Evolutionary conservation across 768 basidiomycete species (phyloP), one percentile per base, ranked within the genome.

Genomic region (Collybia mongolica): DNA sequence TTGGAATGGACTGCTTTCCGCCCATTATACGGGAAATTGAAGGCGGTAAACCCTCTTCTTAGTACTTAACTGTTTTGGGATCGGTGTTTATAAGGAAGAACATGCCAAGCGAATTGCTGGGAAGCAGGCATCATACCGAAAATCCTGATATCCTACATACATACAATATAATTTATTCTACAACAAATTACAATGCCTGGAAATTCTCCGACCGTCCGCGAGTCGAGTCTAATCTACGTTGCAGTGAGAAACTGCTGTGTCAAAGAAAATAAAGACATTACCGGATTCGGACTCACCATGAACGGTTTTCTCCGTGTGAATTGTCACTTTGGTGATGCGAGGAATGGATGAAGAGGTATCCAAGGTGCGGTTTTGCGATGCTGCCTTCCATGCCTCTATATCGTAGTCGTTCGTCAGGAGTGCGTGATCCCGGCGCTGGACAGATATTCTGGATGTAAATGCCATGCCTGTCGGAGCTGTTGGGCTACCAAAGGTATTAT

Each of bases 1-100:
- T 97, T 42, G 92, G 93, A 28, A 77, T 68, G 32, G 89, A 90
- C 66, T 89, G 86, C 56, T 73, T 80, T 60, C 67, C 76, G 51
- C 88, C 88, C 88, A 90, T 90, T 29, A 45, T 14, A 37, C 15
- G 26, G 46, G 37, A 6, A 42, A 46, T 38, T 12, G 42, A 20
- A 37, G 37, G 20, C 54, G 15, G 19, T 23, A 4, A 32, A 29
- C 22, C 12, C 20, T 5, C 19, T 42, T 32, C 32, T 12, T 12
- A 28, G 32, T 32, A 32, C 14, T 32, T 32, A 12, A 12, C 36
- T n/a, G 24, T 26, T 48, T 32, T 23, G 14, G 19, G 12, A 18
- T 5, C 22, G 32, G 38, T 26, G 39, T 48, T 28, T 23, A 41
- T 36, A 17, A 35, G 49, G 44, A 36, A 44, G 45, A 11, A 18